phyloP scores from a whole-genome alignment of 2,329 filamentous ascomycete species.

The Talaromyces pinophilus region DNA sequence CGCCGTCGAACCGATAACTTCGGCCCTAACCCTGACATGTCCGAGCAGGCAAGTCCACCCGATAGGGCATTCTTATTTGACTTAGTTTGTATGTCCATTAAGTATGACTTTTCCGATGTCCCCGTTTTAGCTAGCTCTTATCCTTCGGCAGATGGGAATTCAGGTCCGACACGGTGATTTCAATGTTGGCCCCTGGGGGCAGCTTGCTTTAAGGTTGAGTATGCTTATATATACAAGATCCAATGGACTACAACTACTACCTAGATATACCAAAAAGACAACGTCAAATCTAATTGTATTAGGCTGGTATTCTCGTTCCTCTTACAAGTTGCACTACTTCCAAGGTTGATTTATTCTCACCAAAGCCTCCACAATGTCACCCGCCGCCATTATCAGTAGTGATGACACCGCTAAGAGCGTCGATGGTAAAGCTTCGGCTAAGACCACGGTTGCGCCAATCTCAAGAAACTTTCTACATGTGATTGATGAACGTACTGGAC shows the following conservation, averaged over 20 bases:
- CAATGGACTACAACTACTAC: neutral
- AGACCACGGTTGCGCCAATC: neutral
- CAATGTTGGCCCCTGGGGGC: neutral
- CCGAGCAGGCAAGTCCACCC: neutral
- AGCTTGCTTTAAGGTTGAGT: neutral
- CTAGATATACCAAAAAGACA: neutral
- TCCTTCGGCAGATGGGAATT: neutral
- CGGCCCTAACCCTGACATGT: neutral
- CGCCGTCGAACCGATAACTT: neutral
- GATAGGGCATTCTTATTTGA: neutral
- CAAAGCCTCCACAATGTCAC: neutral
- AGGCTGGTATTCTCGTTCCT: neutral
- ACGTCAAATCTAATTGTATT: neutral
- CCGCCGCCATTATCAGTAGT: neutral
- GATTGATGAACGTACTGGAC: neutral
- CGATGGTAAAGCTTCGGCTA: neutral
- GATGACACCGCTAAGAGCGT: neutral
- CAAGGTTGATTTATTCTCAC: neutral
- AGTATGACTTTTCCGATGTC: neutral
- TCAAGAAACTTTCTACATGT: neutral
- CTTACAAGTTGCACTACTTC: neutral
- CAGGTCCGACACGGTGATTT: neutral
- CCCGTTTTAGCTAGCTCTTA: neutral
- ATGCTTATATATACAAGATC: neutral
- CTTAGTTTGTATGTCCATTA: neutral